Percentiles rank a stretch among this genome's conserved stretches.
Evolutionary conservation across 2,329 filamentous ascomycete species (phyloP).

Genomic region (Penicillium expansum): DNA sequence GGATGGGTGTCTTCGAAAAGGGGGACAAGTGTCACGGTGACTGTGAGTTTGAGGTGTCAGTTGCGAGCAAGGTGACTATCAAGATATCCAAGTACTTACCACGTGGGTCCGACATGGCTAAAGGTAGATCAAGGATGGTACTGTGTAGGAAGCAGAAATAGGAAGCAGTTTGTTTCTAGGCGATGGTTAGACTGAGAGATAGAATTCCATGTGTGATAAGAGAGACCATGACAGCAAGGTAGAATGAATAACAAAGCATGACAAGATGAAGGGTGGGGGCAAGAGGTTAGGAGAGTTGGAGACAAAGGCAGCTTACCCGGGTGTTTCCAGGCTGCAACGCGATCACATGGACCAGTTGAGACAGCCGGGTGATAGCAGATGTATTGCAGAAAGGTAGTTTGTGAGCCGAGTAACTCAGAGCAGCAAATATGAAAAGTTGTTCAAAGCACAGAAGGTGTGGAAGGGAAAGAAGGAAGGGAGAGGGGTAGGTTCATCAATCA

Average conservation of each 20-base stretch:
- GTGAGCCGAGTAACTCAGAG: not conserved
- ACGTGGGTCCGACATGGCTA: slow-evolving; percentile 23
- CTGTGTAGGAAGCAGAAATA: not conserved
- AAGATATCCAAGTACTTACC: slow-evolving; percentile 18
- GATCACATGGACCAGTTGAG: slow-evolving; percentile 5
- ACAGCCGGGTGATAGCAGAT: not conserved
- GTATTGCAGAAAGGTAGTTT: not conserved
- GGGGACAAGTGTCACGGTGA: slow-evolving; percentile 33
- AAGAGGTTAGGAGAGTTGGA: not conserved
- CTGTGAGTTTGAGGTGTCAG: slow-evolving; percentile 24
- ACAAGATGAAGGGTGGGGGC: not conserved
- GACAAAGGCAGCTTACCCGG: slow-evolving; percentile 6
- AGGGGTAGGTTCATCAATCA: slow-evolving; percentile 30
- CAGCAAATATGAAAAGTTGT: not conserved
- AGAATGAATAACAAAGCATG: not conserved
- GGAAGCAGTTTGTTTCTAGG: not conserved
- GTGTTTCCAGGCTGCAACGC: slow-evolving; percentile 9
- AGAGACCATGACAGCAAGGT: not conserved
- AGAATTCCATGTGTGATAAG: not conserved
- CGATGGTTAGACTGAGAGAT: not conserved
- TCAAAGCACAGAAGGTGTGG: not conserved
- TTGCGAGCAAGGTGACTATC: not conserved
- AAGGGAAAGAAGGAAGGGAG: slow-evolving; percentile 16
- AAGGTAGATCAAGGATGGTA: not conserved
- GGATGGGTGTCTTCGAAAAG: slow-evolving; percentile 21